These are phyloP conservation scores for Elasticomyces elasticus DNA, from an alignment of 495 filamentous ascomycete genomes.

Conservation along the genomic window DNA sequence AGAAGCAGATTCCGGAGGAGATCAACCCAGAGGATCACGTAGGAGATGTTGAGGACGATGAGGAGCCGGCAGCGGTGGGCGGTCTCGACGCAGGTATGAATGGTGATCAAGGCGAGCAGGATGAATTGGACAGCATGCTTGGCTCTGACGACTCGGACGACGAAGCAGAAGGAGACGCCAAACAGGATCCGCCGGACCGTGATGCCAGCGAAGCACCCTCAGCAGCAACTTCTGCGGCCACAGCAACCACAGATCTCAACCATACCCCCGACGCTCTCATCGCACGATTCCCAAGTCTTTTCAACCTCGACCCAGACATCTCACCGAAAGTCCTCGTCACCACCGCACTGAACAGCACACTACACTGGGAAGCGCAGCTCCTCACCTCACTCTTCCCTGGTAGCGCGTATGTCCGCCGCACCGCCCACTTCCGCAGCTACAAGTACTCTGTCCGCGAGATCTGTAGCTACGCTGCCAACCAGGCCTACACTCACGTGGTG, in stretches of 20 bases:
- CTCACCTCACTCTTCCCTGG: slow-evolving; percentile 78
- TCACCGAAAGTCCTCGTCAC: slow-evolving; percentile 81
- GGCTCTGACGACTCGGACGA: slow-evolving; percentile 41
- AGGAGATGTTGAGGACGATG: slow-evolving; percentile 38
- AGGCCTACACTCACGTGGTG: slow-evolving; percentile 67
- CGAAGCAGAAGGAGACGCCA: slow-evolving; percentile 28
- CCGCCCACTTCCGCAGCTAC: slow-evolving; percentile 65
- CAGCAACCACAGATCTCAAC: slow-evolving; percentile 28
- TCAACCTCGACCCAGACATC: slow-evolving; percentile 42
- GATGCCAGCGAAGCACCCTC: slow-evolving; percentile 18
- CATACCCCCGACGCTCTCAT: slow-evolving; percentile 34
- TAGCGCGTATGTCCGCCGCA: slow-evolving; percentile 74
- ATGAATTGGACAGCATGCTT: slow-evolving; percentile 68
- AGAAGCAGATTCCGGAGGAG: slow-evolving; percentile 17
- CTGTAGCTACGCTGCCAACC: slow-evolving; percentile 67
- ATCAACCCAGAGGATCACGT: slow-evolving; percentile 29
- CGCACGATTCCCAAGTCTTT: slow-evolving; percentile 65
- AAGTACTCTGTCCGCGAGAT: slow-evolving; percentile 89
- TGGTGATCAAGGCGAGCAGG: slow-evolving; percentile 41
- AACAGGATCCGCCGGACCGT: slow-evolving; percentile 12
- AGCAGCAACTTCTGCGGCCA: slow-evolving; percentile 12
- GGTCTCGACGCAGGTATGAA: background rate
- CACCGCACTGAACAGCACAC: slow-evolving; percentile 70
- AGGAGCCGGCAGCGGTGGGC: slow-evolving; percentile 28
- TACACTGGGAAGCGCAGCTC: slow-evolving; percentile 70